These are phyloP conservation scores for Ustilago sp. DNA, from an alignment of 1,284 basidiomycete genomes.

Conservation along the genomic window DNA sequence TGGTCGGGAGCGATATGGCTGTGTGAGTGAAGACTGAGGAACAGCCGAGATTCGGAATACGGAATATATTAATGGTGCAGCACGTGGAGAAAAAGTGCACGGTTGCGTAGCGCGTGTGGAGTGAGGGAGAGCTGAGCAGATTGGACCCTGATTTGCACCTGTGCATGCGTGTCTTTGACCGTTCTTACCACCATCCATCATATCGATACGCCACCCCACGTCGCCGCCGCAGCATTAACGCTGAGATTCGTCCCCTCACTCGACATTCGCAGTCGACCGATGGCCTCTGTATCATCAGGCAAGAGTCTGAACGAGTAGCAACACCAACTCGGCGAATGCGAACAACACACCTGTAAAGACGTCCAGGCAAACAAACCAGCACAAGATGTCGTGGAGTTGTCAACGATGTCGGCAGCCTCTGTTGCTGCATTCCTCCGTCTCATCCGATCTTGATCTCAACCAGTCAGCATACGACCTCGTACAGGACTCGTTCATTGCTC, in stretches of 20 bases:
- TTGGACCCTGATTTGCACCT: slow-evolving; percentile 13
- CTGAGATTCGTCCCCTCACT: too few species aligned
- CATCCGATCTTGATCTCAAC: slow-evolving; percentile 52
- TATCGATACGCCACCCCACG: neutral
- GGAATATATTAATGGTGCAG: neutral
- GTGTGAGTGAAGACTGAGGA: neutral
- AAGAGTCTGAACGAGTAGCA: neutral
- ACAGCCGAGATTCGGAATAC: neutral
- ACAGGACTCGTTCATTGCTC: slow-evolving; percentile 44
- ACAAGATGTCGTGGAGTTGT: slow-evolving; percentile 58
- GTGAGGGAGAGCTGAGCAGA: neutral
- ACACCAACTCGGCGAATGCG: neutral
- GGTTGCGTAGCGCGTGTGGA: slow-evolving; percentile 10
- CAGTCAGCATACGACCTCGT: slow-evolving; percentile 56
- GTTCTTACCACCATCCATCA: neutral
- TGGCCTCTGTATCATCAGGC: too few species aligned
- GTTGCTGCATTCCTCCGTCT: slow-evolving; percentile 43
- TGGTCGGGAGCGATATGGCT: neutral
- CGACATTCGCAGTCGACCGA: too few species aligned
- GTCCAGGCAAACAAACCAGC: neutral
- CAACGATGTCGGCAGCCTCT: slow-evolving; percentile 58
- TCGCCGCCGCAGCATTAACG: too few species aligned
- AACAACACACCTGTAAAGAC: neutral
- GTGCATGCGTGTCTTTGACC: too few species aligned
- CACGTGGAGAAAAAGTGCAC: slow-evolving; percentile 7